Percentiles rank a stretch among this genome's conserved stretches.
phyloP scores from a whole-genome alignment of 1,284 basidiomycete genomes.

The Ceratobasidium theobromae region DNA sequence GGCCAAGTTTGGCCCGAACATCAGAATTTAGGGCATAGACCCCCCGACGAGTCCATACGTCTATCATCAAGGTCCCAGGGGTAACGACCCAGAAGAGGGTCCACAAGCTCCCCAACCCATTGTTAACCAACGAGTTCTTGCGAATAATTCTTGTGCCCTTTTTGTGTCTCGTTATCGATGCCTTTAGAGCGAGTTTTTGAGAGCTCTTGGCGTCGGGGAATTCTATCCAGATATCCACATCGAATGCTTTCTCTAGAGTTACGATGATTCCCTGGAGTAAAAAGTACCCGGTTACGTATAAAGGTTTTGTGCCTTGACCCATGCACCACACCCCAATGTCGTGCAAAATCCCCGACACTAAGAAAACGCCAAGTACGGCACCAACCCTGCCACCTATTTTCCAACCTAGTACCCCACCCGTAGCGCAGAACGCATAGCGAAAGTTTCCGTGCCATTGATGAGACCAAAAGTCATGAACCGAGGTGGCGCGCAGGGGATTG shows the following conservation, averaged over 20 bases:
- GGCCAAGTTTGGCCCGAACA: too few relatives aligned
- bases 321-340: slow-evolving; percentile 59
- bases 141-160: not conserved
- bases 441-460: slow-evolving; percentile 20
- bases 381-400: slow-evolving; percentile 10
- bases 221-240: slow-evolving; percentile 31
- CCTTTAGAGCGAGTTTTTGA: not conserved
- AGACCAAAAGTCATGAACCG: slow-evolving; percentile 24
- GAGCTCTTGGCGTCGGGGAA: not conserved
- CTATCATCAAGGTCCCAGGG: slow-evolving; percentile 15
- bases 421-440: slow-evolving; percentile 9
- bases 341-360: slow-evolving; percentile 59
- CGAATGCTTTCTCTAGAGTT: slow-evolving; percentile 47
- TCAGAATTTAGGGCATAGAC: not conserved
- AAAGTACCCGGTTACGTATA: slow-evolving; percentile 55
- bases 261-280: slow-evolving; percentile 57
- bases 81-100: slow-evolving; percentile 17
- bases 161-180: slow-evolving; percentile 2
- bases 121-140: not conserved
- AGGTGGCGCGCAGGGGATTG: not conserved
- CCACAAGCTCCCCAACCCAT: not conserved
- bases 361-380: slow-evolving; percentile 56
- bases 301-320: slow-evolving; percentile 54
- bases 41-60: slow-evolving; percentile 16
- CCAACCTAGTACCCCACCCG: slow-evolving; percentile 13